These are phyloP conservation scores for Venturia effusa DNA, from an alignment of 2,329 filamentous ascomycete genomes.

Conservation along the genomic window DNA sequence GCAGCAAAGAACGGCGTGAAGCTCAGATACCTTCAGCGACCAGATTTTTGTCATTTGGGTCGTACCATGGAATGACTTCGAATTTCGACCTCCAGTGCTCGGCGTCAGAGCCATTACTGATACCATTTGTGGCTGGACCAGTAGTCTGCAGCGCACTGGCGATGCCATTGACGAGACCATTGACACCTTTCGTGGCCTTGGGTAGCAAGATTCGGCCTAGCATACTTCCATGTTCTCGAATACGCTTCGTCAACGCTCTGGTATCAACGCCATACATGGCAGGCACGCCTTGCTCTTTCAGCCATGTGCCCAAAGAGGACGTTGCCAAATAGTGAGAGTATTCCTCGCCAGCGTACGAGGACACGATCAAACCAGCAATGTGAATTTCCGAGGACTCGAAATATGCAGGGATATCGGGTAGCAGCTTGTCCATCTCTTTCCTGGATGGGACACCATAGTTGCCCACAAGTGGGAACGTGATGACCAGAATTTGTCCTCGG, in stretches of 20 bases:
- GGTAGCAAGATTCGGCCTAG: slow-evolving; percentile 78
- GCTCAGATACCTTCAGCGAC: slow-evolving; percentile 74
- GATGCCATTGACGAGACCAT: slow-evolving; percentile 18
- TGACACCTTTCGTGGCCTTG: slow-evolving; percentile 17
- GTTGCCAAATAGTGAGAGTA: slow-evolving; percentile 89
- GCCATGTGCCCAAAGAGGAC: slow-evolving; percentile 86
- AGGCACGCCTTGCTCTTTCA: slow-evolving; percentile 90
- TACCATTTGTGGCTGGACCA: slow-evolving; percentile 21
- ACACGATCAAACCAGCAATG: slow-evolving; percentile 80
- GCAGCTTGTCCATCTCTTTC: slow-evolving; percentile 63
- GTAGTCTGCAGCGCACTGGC: slow-evolving; percentile 29
- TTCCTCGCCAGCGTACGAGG: slow-evolving; percentile 87
- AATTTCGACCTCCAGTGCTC: slow-evolving; percentile 50
- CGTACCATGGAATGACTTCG: slow-evolving; percentile 74
- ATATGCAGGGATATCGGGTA: slow-evolving; percentile 77
- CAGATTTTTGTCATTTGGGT: slow-evolving; percentile 87
- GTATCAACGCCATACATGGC: slow-evolving; percentile 96
- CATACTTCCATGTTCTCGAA: slow-evolving; percentile 91
- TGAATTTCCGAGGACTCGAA: slow-evolving; percentile 93
- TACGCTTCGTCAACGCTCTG: slow-evolving; percentile 83
- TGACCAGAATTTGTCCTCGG: slow-evolving; percentile 86
- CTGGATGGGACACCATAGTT: slow-evolving; percentile 95
- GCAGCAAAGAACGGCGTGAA: background rate
- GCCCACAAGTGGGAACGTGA: slow-evolving; percentile 90
- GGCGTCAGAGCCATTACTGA: slow-evolving; percentile 22